A percentile compares a stretch with the other conserved stretches of the same genome.
phyloP scores from a whole-genome alignment of 1,139 yeast species.

The Casaregolazyma suthepensis region DNA sequence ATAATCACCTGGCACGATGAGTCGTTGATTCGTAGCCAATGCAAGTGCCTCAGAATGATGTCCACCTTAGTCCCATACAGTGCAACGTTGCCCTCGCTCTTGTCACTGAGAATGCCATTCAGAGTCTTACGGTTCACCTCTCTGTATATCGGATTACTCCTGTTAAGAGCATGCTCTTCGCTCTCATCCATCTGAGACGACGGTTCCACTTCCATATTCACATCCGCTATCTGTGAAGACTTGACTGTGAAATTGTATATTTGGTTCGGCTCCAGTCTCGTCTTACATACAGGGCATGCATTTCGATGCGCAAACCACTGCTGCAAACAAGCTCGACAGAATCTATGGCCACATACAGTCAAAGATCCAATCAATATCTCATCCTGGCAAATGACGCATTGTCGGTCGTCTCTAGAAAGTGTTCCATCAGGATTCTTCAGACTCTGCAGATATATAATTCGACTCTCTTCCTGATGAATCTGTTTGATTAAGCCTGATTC shows the following conservation, averaged over 20 bases:
- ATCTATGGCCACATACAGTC: constrained; percentile 86
- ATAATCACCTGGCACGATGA: constrained; percentile 71
- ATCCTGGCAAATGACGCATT: constrained; percentile 74
- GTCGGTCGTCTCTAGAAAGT: constrained; percentile 33
- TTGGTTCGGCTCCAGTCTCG: constrained; percentile 38
- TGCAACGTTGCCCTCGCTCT: constrained; percentile 35
- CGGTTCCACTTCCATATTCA: background rate
- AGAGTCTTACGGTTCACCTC: constrained; percentile 19
- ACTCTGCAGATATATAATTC: constrained; percentile 57
- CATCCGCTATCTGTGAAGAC: constrained; percentile 1
- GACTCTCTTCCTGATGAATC: constrained; percentile 21
- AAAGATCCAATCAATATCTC: constrained; percentile 67
- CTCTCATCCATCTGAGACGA: background rate
- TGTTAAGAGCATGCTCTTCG: background rate
- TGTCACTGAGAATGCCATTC: constrained; percentile 19
- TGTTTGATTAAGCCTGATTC: constrained; percentile 14
- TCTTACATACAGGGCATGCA: constrained; percentile 77
- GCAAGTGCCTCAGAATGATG: constrained; percentile 65
- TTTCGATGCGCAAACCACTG: constrained; percentile 58
- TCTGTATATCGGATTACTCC: constrained; percentile 19
- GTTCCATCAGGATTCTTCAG: constrained; percentile 30
- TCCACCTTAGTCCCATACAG: constrained; percentile 78
- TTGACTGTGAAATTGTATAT: constrained; percentile 50
- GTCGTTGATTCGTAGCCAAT: constrained; percentile 51
- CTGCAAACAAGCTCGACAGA: constrained; percentile 68